Base-by-base conservation (phyloP, 371 early-diverging fungal genomes). In the Lichtheimia corymbifera region DNA sequence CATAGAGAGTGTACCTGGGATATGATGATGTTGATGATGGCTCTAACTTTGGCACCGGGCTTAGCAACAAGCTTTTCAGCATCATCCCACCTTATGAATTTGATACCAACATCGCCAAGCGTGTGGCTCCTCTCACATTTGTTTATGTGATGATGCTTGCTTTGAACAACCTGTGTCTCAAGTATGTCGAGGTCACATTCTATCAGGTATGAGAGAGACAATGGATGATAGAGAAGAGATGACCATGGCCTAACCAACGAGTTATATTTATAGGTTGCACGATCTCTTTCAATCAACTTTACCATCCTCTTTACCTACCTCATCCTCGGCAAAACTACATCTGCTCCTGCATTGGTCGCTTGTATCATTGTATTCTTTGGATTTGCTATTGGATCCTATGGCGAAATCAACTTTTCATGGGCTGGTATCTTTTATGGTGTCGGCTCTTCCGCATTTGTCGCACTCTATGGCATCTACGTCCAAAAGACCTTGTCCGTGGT, bases 111-210 rank as follows among this genome's bases (percentile, higher is more conserved):
- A 63, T 87, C 45, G 90, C 88, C 1, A 78, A 76, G 41, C 74
- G 76, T 43, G 85, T 90, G 14, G 80, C 84, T 2, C 88, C 90
- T 17, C 73, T 90, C 49, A 88, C 88, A 0, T 74, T 85, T 68
- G 82, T 88, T 5, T 90, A 90, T 65, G 88, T 90, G 49, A 76
- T 84, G 61, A 90, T 90, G 90, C 70, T 90, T 66, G 83, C 85
- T 0, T 67, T 88, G 61, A 88, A 88, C 67, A 90, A 90, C 63
- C 71, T 90, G 40, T 90, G 90, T 55, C 73, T 90, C 17, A 80
- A 84, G 58, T 81, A 84, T 53, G 88, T 88, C 41, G 86, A 90
- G 65, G 87, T 88, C 24, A 88, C 90, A 9, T 90, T 88, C 60
- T 90, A 90, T 61, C 90, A 90, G 71, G 85, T 79, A 77, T 3